Base-by-base conservation (phyloP, 2,329 filamentous ascomycete genomes). In the Pestalotiopsis sp. region DNA sequence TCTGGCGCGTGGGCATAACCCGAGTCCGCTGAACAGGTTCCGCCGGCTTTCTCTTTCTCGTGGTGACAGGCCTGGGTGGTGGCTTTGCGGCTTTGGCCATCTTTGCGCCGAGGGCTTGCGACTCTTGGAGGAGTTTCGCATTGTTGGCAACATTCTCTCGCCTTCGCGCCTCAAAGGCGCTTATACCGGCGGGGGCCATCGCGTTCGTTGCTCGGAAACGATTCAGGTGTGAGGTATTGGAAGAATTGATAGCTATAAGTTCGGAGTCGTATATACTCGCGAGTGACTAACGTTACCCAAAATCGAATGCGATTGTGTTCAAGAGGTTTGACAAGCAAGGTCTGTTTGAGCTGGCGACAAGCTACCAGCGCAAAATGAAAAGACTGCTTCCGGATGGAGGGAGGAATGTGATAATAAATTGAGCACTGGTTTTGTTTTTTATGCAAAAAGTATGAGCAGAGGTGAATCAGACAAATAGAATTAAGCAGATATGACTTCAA, bases 81-180 rank as follows among this genome's bases (percentile, higher is more conserved):
- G 86, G 81, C 67, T 88, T 88, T 0, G 88, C 84, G 1, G 82
- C 76, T 60, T 91, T 92, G 12, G 92, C 83, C n/a, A 90, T 85
- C 64, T 88, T 90, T 25, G 92, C 91, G 0, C 93, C 90, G 0
- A 92, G 87, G 2, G 89, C 89, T 2, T 92, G 91, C 1, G 97
- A 87, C 69, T 94, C 92, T 69, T 92, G 92, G 0, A 98, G 81
- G 0, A 97, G 86, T 62, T 77, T 78, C 0, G 91, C 93, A 79
- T 95, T 92, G 74, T 97, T 96, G 66, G 93, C 93, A 56, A 97
- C 97, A 73, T 97, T 97, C 70, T 94, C 93, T 17, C 93, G 88
- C 0, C 95, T 88, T 73, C 93, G 90, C 75, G 91, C 90, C 84
- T 97, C 95, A 80, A 97, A 98, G 52, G 94, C 93, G 80, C 93